Evolutionary conservation across 768 basidiomycete species (phyloP).

Genomic region (Phallus indusiatus): DNA sequence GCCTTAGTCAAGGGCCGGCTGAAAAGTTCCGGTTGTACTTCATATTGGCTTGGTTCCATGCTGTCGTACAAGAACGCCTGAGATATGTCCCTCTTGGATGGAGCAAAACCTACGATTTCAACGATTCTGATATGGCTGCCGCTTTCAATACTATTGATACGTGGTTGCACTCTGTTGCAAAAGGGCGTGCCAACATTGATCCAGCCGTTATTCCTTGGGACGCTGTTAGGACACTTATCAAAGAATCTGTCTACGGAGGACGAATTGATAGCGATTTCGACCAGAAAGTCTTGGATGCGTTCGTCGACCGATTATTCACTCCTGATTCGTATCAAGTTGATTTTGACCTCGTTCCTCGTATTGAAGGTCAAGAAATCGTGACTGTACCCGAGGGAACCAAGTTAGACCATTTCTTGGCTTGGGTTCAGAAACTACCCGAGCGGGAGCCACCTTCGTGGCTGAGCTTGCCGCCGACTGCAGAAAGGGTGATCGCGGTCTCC

Average conservation of each 20-base stretch:
- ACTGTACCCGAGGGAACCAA: constrained; percentile 86
- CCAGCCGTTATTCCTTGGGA: constrained; percentile 92
- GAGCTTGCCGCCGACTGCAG: constrained; percentile 85
- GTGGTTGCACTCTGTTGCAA: constrained; percentile 74
- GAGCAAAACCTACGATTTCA: constrained; percentile 97
- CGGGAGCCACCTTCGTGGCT: constrained; percentile 93
- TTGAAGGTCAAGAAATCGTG: constrained; percentile 46
- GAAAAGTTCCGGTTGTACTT: constrained; percentile 93
- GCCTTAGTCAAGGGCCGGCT: constrained; percentile 75
- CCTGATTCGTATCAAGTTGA: constrained; percentile 85
- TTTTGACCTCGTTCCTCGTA: constrained; percentile 75
- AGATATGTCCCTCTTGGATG: constrained; percentile 95
- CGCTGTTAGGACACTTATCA: constrained; percentile 86
- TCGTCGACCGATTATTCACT: constrained; percentile 86
- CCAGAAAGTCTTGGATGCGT: constrained; percentile 84
- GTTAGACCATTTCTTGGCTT: constrained; percentile 80
- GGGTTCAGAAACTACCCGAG: constrained; percentile 86
- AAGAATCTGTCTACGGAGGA: constrained; percentile 94
- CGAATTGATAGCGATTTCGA: constrained; percentile 93
- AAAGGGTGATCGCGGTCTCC: constrained; percentile 81
- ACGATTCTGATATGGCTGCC: constrained; percentile 94
- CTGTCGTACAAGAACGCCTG: constrained; percentile 91
- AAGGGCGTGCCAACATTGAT: constrained; percentile 87
- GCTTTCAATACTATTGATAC: constrained; percentile 87
- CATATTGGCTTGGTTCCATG: constrained; percentile 98